Conservation (phyloP, 495 filamentous ascomycete species). For the Trichoderma virens region DNA sequence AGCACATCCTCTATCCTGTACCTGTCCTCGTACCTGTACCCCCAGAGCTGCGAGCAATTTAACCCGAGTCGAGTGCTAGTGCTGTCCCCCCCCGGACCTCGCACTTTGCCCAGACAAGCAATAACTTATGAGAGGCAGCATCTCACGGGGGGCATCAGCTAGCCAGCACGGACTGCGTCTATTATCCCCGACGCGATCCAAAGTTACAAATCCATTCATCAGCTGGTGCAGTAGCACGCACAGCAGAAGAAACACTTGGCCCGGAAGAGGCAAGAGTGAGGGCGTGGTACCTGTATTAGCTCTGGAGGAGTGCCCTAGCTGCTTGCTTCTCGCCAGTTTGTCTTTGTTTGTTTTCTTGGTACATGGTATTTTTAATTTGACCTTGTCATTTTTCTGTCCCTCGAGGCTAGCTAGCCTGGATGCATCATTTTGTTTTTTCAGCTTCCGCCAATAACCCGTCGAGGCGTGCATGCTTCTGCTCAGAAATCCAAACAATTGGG, state of each 20-base stretch:
- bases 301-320: constrained; percentile 1
- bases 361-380: background rate
- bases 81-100: background rate
- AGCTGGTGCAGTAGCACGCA: too few species aligned
- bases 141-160: background rate
- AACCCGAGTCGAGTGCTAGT: too few species aligned
- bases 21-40: too few species aligned
- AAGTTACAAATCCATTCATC: too few species aligned
- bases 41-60: too few species aligned
- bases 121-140: background rate
- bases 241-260: too few species aligned
- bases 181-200: background rate
- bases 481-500: too few species aligned
- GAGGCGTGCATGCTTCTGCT: too few species aligned
- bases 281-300: background rate
- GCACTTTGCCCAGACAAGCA: background rate
- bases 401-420: too few species aligned
- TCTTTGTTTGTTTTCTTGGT: background rate
- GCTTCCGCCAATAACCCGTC: too few species aligned
- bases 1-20: too few species aligned
- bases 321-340: background rate
- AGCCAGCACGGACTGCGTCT: background rate
- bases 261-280: background rate
- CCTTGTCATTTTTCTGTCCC: background rate
- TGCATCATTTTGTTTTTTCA: too few species aligned